Base-by-base conservation (phyloP, 768 basidiomycete species). In the Nidularia sp. region DNA sequence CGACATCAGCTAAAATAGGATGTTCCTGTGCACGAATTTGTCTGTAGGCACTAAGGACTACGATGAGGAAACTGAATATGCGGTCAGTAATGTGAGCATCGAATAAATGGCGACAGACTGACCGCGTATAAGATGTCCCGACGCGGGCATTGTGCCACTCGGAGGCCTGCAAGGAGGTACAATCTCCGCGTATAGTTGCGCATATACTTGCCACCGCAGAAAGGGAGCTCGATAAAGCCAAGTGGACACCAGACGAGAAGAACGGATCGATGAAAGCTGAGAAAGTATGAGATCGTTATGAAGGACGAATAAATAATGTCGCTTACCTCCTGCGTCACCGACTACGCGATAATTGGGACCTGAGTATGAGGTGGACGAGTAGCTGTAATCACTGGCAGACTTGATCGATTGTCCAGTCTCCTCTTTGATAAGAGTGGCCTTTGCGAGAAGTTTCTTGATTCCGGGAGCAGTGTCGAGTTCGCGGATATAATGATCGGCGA, bases 11-110 rank as follows among this genome's bases (percentile, higher is more conserved):
- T 13, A 78, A 67, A 7, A 77, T 68, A 29, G 70, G 66, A 3
- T 57, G 55, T 18, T 63, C 60, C 57, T 79, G 77, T 4, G 69
- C 58, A 13, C 68, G 68, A 51, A 78, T 76, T 57, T 79, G 77
- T 54, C 72, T 70, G 61, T 78, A 79, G 31, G 74, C 73, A 54
- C 74, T 74, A 35, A 79, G 64, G 4, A 75, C 74, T 45, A 78
- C 76, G 15, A 79, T 57, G 15, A 76, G 60, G 60, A 77, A 79
- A 43, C 74, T 76, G 39, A 3, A 10, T 2, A 34, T 31, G 13
- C 12, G 12, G 25, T 29, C 18, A 51, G 44, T 22, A 48, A 13
- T 12, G 25, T n/a, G 4, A 32, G 22, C 22, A 32, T 7, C 47
- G 33, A 10, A 6, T 6, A 25, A 22, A n/a, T 13, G 13, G 42